Evolutionary conservation across 2,329 filamentous ascomycete species (phyloP).

Genomic region (Fusarium equiseti): DNA sequence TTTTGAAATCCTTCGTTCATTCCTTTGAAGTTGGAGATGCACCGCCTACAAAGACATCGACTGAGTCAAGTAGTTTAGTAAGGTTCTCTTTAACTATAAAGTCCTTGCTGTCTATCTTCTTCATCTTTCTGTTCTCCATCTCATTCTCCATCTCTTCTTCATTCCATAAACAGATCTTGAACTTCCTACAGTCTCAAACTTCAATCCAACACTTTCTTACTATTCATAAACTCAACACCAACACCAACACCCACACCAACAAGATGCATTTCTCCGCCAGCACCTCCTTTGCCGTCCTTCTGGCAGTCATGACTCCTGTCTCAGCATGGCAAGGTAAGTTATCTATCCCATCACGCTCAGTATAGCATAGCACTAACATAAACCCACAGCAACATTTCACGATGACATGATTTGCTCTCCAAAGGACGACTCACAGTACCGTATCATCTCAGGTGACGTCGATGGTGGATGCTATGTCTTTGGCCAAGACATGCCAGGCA

Average conservation of each 20-base stretch:
- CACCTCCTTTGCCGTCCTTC: background rate
- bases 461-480: background rate
- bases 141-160: background rate
- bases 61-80: background rate
- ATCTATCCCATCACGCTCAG: fast-evolving
- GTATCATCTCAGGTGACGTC: fast-evolving
- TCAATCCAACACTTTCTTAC: fast-evolving
- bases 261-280: background rate
- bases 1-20: background rate
- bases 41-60: background rate
- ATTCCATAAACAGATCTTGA: fast-evolving
- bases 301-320: background rate
- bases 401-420: background rate
- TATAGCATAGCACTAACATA: background rate
- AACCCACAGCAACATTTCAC: background rate
- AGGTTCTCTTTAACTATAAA: background rate
- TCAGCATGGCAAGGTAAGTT: background rate
- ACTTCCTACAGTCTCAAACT: background rate
- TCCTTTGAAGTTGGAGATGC: too few relatives aligned
- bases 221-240: too few relatives aligned
- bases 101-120: fast-evolving
- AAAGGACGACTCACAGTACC: background rate
- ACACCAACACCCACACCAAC: too few relatives aligned
- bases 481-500: background rate
- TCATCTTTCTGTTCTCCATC: background rate